Conservation (phyloP, 75 land plant genomes). For the Sequoiadendron giganteum region DNA sequence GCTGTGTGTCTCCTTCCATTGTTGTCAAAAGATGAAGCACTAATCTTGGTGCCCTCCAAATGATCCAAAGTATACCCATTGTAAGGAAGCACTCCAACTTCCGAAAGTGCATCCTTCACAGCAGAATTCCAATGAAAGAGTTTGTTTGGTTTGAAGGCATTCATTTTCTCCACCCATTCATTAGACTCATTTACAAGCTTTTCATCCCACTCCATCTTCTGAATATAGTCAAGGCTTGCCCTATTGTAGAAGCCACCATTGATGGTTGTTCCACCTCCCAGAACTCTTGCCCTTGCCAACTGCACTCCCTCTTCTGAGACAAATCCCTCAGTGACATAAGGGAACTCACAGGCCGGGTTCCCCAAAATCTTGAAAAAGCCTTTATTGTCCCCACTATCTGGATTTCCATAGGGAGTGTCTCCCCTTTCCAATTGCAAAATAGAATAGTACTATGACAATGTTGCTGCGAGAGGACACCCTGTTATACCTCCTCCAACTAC, state of each 20-base stretch:
- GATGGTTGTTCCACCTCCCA: not conserved
- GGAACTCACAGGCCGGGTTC: conserved; percentile 28
- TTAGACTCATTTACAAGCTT: conserved; percentile 33
- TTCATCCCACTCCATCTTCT: conserved; percentile 45
- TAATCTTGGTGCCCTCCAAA: conserved; percentile 61
- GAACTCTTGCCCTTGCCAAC: not conserved
- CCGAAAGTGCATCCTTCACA: conserved; percentile 49
- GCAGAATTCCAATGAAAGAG: conserved; percentile 50
- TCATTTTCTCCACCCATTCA: conserved; percentile 66
- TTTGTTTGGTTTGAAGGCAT: conserved; percentile 54
- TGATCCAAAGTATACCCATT: conserved; percentile 84
- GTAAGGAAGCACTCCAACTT: conserved; percentile 14
- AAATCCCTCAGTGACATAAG: conserved; percentile 64
- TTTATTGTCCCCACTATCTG: conserved; percentile 32
- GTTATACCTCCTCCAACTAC: conserved; percentile 40
- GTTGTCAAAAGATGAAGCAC: conserved; percentile 37
- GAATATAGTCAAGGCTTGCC: conserved; percentile 54
- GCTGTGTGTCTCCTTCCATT: conserved; percentile 38
- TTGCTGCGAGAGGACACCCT: conserved; percentile 37
- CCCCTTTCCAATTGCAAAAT: conserved; percentile 38
- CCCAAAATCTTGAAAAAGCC: conserved; percentile 51
- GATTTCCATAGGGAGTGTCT: conserved; percentile 40
- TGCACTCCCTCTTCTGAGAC: conserved; percentile 76
- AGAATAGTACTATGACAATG: conserved; percentile 19
- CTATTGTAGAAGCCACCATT: conserved; percentile 87